Evolutionary conservation across 2,329 filamentous ascomycete genomes (phyloP).

Genomic region (Paraphaeosphaeria minitans): DNA sequence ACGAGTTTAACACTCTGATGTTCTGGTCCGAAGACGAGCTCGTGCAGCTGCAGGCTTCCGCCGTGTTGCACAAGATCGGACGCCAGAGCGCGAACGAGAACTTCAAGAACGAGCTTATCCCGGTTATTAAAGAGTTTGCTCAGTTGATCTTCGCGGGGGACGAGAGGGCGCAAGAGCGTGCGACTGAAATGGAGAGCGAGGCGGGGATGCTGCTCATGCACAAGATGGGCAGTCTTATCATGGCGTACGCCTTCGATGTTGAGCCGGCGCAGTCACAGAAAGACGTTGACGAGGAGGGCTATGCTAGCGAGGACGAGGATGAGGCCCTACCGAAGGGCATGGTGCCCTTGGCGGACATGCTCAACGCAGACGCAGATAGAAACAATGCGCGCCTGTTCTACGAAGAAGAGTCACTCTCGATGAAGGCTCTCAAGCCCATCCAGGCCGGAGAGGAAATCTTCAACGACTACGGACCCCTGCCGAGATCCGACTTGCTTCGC

Average conservation of each 20-base stretch:
- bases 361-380: slow-evolving; percentile 82
- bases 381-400: slow-evolving; percentile 75
- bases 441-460: slow-evolving; percentile 75
- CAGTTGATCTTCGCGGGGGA: slow-evolving; percentile 49
- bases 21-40: slow-evolving; percentile 80
- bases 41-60: slow-evolving; percentile 73
- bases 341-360: slow-evolving; percentile 87
- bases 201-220: slow-evolving; percentile 67
- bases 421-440: slow-evolving; percentile 73
- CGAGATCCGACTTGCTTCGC: slow-evolving; percentile 79
- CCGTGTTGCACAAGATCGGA: slow-evolving; percentile 77
- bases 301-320: slow-evolving; percentile 54
- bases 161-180: slow-evolving; percentile 33
- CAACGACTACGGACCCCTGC: slow-evolving; percentile 87
- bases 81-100: slow-evolving; percentile 71
- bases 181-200: slow-evolving; percentile 51
- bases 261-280: slow-evolving; percentile 54
- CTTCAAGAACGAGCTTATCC: slow-evolving; percentile 64
- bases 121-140: slow-evolving; percentile 54
- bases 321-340: slow-evolving; percentile 72
- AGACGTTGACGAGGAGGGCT: slow-evolving; percentile 62
- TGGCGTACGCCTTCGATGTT: slow-evolving; percentile 92
- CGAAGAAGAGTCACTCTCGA: slow-evolving; percentile 66
- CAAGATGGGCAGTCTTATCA: slow-evolving; percentile 84
- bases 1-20: slow-evolving; percentile 81